Conservation (phyloP, 352 stramenopile species). For the Phytophthora kernoviae region DNA sequence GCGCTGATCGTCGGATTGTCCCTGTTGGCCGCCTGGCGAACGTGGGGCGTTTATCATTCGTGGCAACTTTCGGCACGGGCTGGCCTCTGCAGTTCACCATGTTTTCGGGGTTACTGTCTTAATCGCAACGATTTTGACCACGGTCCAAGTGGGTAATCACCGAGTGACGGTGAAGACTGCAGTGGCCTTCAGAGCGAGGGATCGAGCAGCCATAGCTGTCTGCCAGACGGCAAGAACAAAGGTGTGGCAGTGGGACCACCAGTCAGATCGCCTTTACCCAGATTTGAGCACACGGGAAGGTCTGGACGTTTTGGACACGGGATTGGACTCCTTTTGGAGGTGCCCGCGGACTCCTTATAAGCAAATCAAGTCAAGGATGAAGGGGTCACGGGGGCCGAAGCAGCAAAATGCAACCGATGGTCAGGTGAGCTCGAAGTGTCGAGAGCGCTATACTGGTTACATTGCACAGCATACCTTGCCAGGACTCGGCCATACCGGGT, state of each 20-base stretch:
- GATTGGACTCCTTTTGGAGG: too few relatives aligned
- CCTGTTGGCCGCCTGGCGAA: constrained; percentile 10
- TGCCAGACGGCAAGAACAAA: constrained; percentile 13
- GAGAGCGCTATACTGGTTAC: too few relatives aligned
- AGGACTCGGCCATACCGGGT: too few relatives aligned
- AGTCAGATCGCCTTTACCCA: not conserved
- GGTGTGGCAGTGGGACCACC: constrained; percentile 3
- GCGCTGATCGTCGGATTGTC: constrained; percentile 5
- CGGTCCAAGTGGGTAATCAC: not conserved
- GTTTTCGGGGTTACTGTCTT: constrained; percentile 20
- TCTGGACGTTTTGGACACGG: too few relatives aligned
- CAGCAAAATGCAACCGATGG: too few relatives aligned
- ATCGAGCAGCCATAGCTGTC: constrained; percentile 14
- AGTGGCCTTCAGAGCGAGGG: constrained; percentile 15
- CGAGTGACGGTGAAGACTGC: too few relatives aligned
- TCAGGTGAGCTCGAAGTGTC: too few relatives aligned
- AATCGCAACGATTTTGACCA: not conserved
- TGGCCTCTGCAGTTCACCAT: constrained; percentile 40
- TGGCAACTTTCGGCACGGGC: constrained; percentile 5
- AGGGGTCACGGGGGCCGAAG: too few relatives aligned
- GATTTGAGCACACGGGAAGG: too few relatives aligned
- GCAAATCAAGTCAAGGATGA: too few relatives aligned
- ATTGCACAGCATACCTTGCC: too few relatives aligned
- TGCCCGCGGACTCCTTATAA: too few relatives aligned
- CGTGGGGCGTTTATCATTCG: not conserved